Percentiles rank a stretch among this genome's conserved stretches.
Conservation (phyloP, 176 grass and related monocot genomes). For the Aegilops umbellulata region DNA sequence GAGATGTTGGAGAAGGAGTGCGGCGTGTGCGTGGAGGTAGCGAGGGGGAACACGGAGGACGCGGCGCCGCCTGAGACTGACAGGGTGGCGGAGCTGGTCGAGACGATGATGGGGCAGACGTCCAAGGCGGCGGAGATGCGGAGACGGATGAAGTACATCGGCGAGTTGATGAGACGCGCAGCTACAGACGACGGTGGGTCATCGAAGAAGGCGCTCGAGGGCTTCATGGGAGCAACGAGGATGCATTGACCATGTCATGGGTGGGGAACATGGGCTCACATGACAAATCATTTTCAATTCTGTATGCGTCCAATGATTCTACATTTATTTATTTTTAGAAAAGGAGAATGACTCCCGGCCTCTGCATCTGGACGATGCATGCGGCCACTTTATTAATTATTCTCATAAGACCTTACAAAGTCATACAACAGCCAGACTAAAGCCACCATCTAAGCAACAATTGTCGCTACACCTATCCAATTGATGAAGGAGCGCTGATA, state of each 20-base stretch:
- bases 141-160: not conserved
- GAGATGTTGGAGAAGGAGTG: constrained; percentile 26
- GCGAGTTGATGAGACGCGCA: not conserved
- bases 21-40: constrained; percentile 37
- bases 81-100: not conserved
- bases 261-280: not conserved
- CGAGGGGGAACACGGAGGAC: constrained; percentile 1
- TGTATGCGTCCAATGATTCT: no score
- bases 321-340: no score
- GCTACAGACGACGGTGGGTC: not conserved
- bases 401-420: no score
- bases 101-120: constrained; percentile 8
- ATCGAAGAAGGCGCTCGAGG: not conserved
- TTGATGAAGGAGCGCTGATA: no score
- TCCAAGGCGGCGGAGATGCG: not conserved
- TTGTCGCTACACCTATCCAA: no score
- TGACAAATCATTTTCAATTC: no score
- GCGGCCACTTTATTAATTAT: no score
- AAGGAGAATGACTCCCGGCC: no score
- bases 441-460: no score
- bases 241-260: not conserved
- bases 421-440: no score
- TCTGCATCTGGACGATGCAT: no score
- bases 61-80: not conserved
- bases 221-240: not conserved